Evolutionary conservation across 306 rosid species (phyloP), one percentile per base, ranked within the genome.

Genomic region (Morella rubra): DNA sequence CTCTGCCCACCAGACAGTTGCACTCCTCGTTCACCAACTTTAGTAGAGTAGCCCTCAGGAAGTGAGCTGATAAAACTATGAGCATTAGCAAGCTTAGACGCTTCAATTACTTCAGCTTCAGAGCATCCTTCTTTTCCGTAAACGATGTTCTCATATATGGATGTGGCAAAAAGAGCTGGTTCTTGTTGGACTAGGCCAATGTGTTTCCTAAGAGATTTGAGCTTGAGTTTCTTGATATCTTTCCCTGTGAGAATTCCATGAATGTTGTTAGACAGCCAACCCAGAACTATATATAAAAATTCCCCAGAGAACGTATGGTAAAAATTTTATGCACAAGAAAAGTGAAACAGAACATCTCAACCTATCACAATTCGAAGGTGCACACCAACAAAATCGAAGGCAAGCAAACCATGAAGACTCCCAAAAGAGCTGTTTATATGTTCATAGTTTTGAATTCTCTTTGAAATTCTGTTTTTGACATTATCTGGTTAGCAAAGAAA

Each of bases 111-210:
- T 81, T 92, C 98, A 22, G 91, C 86, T 75, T 92, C 97, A 44
- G 91, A 80, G 2, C 93, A 96, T 70, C 97, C 98, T 78, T 92
- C 97, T 67, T 83, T 95, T 67, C 98, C 97, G 51, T 95, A 95
- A 0, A 84, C 81, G 60, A 95, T 92, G 72, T 95, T 95, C 80
- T 92, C 98, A 49, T 85, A 89, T 24, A 95, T 92, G 54, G 98
- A 81, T 37, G 97, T 90, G 3, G 97, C 97, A 47, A 95, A 95
- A 32, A 90, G 97, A 8, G 98, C 97, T 0, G 98, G 98, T 71
- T 95, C 98, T 82, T 95, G 98, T 77, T 95, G 98, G 64, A 92
- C 98, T 0, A 95, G 89, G 42, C 98, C 97, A 44, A 95, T 90
- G 71, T 89, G 97, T 71, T 87, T 92, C 71, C 97, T 78, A 0